Evolutionary conservation across 768 basidiomycete genomes (phyloP), one percentile per base, ranked within the genome.

Genomic region (Leccinum imitatum): DNA sequence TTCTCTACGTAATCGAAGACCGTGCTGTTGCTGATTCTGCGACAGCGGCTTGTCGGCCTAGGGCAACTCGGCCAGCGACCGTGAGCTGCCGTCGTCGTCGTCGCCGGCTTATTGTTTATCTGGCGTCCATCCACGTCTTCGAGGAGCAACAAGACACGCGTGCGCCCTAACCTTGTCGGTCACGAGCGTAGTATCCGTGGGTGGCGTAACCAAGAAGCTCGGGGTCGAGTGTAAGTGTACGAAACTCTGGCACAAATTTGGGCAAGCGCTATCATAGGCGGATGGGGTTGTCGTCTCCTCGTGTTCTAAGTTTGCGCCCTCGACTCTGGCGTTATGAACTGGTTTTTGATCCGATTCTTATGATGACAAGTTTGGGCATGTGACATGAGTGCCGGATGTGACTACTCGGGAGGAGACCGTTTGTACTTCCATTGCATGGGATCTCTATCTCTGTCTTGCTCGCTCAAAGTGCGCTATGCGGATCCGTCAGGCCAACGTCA

Each of bases 1-100:
- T 25, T 25, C 21, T 21, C 21, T 21, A 21, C 21, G 21, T 21
- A 68, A 69, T 61, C 39, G 58, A 69, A 69, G 67, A 9, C 52
- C 5, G 19, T 14, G 17, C 3, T 17, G 51, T 23, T 15, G 54
- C 7, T 30, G 21, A 9, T 37, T 41, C 35, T 31, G 30, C 58
- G 17, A 30, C 21, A 48, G 53, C 62, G 48, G 58, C 51, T 54
- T 57, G 63, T 52, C 54, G 25, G 37, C n/a, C 17, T n/a, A 10
- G 37, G 15, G 39, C 17, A n/a, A n/a, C 39, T 41, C 17, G 17
- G 17, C 17, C 9, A 41, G 39, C 7, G 39, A 0, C 17, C 39
- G 35, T 37, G 35, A 17, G 15, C 7, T 11, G 10, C 7, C 15
- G 51, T 13, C 4, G 25, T 30, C 17, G 23, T 31, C 31, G 54